Percentiles rank a stretch among this genome's conserved stretches.
Conservation (phyloP, 2,329 filamentous ascomycete genomes). For the Ceratocystiopsis sp. region DNA sequence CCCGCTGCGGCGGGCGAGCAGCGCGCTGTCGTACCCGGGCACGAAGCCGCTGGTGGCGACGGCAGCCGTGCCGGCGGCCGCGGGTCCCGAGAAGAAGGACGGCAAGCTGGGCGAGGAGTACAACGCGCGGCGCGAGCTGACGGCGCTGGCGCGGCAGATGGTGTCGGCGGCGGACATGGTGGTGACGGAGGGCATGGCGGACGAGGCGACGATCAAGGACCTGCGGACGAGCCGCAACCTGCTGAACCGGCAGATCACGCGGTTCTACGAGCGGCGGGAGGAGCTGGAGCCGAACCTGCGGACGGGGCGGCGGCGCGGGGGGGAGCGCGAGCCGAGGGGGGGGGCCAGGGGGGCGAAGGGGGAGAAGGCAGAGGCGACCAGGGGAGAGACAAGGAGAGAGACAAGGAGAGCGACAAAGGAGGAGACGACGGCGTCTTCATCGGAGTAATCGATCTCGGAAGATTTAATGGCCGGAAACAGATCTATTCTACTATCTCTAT, state of each 20-base stretch:
- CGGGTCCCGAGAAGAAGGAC: neutral
- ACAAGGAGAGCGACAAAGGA: no score
- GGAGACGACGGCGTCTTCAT: no score
- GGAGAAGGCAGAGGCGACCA: no score
- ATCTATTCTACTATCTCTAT: no score
- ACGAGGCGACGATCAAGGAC: constrained; percentile 15
- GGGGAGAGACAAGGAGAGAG: no score
- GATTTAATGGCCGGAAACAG: no score
- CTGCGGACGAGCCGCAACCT: constrained; percentile 16
- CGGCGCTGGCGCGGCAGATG: constrained; percentile 28
- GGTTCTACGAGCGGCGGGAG: constrained; percentile 11
- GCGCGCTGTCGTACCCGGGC: constrained; percentile 18
- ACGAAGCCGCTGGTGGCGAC: neutral
- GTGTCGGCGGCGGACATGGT: constrained; percentile 28
- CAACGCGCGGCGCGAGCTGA: constrained; percentile 23
- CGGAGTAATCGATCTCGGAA: no score
- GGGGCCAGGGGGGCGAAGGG: no score
- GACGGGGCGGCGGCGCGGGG: neutral
- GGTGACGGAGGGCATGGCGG: constrained; percentile 22
- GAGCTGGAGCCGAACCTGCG: constrained; percentile 4
- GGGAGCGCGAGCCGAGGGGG: neutral
- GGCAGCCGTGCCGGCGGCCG: neutral
- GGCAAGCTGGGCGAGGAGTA: constrained; percentile 9
- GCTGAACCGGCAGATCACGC: constrained; percentile 15
- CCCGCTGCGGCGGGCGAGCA: constrained; percentile 22